A percentile compares a stretch with the other conserved stretches of the same genome.
These are phyloP conservation scores for Cyamopsis tetragonoloba DNA, from an alignment of 306 rosid species.

Conservation along the genomic window DNA sequence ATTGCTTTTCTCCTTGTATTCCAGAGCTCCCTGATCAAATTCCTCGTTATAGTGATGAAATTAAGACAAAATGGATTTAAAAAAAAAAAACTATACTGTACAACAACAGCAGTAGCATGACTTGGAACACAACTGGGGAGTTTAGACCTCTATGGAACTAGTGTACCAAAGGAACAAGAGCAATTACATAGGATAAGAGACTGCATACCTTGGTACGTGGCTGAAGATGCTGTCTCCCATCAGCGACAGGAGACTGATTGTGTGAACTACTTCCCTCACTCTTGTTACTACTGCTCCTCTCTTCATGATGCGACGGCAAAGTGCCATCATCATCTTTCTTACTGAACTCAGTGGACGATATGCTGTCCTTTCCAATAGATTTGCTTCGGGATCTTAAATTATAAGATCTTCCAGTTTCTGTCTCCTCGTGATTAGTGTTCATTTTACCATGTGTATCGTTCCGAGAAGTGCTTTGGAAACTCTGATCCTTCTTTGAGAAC, in stretches of 20 bases:
- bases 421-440: slow-evolving; percentile 20
- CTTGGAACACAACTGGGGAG: neutral
- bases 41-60: neutral
- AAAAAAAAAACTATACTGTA: neutral
- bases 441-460: neutral
- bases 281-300: slow-evolving; percentile 18
- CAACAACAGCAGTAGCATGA: neutral
- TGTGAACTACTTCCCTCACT: slow-evolving; percentile 33
- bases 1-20: slow-evolving; percentile 5
- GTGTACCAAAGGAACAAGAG: neutral
- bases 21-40: slow-evolving; percentile 19
- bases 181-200: neutral
- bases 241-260: slow-evolving; percentile 20
- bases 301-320: slow-evolving; percentile 27
- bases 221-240: slow-evolving; percentile 33
- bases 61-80: neutral
- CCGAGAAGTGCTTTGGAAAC: slow-evolving; percentile 21
- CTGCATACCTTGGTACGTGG: slow-evolving; percentile 52
- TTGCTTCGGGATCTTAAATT: slow-evolving; percentile 23
- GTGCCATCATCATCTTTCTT: slow-evolving; percentile 17
- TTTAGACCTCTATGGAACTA: neutral
- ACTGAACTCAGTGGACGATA: slow-evolving; percentile 10
- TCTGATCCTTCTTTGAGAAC: slow-evolving; percentile 59
- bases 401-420: slow-evolving; percentile 27
- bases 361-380: slow-evolving; percentile 24